A percentile compares a stretch with the other conserved stretches of the same genome.
These are phyloP conservation scores for Grosmannia penicillata DNA, from an alignment of 2,329 filamentous ascomycete genomes.

Conservation along the genomic window DNA sequence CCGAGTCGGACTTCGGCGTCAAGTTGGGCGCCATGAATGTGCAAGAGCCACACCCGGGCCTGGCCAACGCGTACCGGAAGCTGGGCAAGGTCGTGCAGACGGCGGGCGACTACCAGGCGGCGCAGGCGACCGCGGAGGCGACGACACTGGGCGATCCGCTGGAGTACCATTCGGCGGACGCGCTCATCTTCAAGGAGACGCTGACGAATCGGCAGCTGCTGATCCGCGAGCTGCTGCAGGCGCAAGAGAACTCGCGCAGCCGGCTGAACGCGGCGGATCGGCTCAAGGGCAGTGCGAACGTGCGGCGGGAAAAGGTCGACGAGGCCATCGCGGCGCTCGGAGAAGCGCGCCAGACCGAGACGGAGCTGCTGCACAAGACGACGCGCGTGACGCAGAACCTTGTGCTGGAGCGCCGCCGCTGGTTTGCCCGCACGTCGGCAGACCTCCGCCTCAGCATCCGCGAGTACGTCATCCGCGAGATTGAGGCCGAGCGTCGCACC, in stretches of 20 bases:
- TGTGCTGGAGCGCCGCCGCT: conserved; percentile 73
- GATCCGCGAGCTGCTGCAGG: conserved; percentile 81
- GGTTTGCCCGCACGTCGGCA: conserved; percentile 76
- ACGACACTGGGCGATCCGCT: conserved; percentile 89
- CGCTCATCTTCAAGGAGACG: conserved; percentile 96
- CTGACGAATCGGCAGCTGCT: conserved; percentile 95
- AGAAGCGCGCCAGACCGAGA: conserved; percentile 71
- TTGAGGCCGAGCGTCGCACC: conserved; percentile 85
- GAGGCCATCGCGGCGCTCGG: conserved; percentile 87
- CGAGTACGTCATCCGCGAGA: conserved; percentile 87
- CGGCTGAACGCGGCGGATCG: conserved; percentile 79
- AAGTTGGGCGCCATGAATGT: conserved; percentile 77
- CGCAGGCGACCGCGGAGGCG: conserved; percentile 90
- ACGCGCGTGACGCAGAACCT: conserved; percentile 81
- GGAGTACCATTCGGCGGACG: conserved; percentile 87
- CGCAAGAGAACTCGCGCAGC: conserved; percentile 70
- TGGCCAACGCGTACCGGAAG: conserved; percentile 85
- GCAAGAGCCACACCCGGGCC: conserved; percentile 78
- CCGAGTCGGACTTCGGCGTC: conserved; percentile 85
- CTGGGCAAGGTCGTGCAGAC: conserved; percentile 87
- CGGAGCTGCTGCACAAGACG: conserved; percentile 71
- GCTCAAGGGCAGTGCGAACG: conserved; percentile 71
- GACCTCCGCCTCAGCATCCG: conserved; percentile 73
- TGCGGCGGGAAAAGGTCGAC: conserved; percentile 90
- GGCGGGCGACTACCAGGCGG: conserved; percentile 87